These are phyloP conservation scores for Lipomyces oligophaga DNA, from an alignment of 805 yeast genomes.

Conservation along the genomic window DNA sequence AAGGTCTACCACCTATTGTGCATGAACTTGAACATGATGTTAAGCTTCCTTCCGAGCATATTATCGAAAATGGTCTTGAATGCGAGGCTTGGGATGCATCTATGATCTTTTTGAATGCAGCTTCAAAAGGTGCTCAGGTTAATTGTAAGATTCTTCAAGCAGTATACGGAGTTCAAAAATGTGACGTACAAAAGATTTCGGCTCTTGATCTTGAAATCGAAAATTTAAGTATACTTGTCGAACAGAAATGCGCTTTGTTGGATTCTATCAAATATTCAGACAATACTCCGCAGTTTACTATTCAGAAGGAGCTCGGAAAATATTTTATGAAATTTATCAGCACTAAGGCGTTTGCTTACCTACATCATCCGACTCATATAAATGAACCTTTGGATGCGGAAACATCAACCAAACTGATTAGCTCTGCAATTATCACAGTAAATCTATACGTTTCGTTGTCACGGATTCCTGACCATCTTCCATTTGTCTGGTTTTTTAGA, in stretches of 20 bases:
- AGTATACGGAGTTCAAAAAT: constrained; percentile 13
- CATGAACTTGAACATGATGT: constrained; percentile 18
- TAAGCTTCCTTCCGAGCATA: constrained; percentile 10
- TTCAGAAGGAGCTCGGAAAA: constrained; percentile 3
- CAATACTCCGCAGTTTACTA: neutral
- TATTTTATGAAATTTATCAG: constrained; percentile 9
- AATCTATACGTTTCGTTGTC: constrained; percentile 10
- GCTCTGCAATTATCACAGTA: constrained; percentile 15
- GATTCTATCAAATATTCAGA: neutral
- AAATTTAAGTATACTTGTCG: too few relatives aligned
- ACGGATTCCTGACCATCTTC: constrained; percentile 12
- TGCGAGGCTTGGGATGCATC: constrained; percentile 9
- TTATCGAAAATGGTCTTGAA: constrained; percentile 11
- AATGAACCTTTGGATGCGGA: constrained; percentile 9
- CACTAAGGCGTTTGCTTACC: constrained; percentile 13
- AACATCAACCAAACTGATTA: neutral
- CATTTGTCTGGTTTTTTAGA: constrained; percentile 16
- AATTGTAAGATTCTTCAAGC: constrained; percentile 14
- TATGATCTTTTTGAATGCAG: constrained; percentile 7
- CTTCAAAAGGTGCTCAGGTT: constrained; percentile 9
- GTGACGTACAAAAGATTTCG: constrained; percentile 12
- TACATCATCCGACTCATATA: constrained; percentile 22
- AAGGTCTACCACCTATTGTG: constrained; percentile 21
- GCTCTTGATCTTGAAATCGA: constrained; percentile 12
- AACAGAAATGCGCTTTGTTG: constrained; percentile 1